These are phyloP conservation scores for Epichloe gansuensis DNA, from an alignment of 2,329 filamentous ascomycete species.

Conservation along the genomic window DNA sequence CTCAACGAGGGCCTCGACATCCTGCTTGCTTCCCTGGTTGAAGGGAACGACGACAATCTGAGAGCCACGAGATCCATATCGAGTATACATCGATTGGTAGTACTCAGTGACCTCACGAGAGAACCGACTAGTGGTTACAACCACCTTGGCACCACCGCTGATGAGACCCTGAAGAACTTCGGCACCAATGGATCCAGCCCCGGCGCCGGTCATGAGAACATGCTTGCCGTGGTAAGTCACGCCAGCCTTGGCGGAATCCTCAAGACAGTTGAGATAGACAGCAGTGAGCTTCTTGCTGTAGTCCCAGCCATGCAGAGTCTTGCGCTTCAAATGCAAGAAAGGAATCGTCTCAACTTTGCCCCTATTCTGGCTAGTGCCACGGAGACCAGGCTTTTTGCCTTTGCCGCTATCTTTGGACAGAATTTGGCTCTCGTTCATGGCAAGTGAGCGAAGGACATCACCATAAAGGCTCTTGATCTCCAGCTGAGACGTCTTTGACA, in stretches of 20 bases:
- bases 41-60: conserved; percentile 97
- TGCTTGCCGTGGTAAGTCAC: conserved; percentile 92
- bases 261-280: conserved; percentile 80
- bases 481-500: conserved; percentile 89
- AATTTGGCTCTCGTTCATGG: conserved; percentile 98
- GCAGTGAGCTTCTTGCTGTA: conserved; percentile 98
- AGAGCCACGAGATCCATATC: conserved; percentile 83
- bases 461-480: conserved; percentile 94
- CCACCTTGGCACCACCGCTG: conserved; percentile 89
- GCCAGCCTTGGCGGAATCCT: conserved; percentile 75
- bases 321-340: conserved; percentile 93
- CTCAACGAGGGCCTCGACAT: conserved; percentile 82
- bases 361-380: conserved; percentile 49
- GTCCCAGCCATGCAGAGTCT: conserved; percentile 89
- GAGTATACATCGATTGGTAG: conserved; percentile 97
- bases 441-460: conserved; percentile 84
- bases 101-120: conserved; percentile 97
- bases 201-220: conserved; percentile 94
- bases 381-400: conserved; percentile 37
- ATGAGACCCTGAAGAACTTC: conserved; percentile 93
- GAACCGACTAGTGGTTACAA: conserved; percentile 93
- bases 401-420: conserved; percentile 77
- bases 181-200: conserved; percentile 92
- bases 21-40: conserved; percentile 97
- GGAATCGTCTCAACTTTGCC: conserved; percentile 96